Base-by-base conservation (phyloP, 441 rosid species). In the Aleurites moluccanus region DNA sequence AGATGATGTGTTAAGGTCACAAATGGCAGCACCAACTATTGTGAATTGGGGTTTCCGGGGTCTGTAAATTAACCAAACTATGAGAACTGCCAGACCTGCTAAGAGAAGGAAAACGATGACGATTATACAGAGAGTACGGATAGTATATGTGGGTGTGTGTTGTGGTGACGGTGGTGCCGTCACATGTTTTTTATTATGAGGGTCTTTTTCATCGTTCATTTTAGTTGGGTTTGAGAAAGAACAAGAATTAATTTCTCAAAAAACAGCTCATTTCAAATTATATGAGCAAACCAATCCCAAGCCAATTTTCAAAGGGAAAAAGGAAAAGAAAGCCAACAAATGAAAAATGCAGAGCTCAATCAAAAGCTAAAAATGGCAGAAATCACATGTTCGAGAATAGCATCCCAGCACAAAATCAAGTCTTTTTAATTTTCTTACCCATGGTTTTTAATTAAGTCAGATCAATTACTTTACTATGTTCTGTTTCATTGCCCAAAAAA, bases 331-430 rank as follows among this genome's bases (percentile, higher is more conserved):
- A 28, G 16, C 11, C 10, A 2, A 10, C 2, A 44, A 71, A 27
- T 63, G 35, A 55, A 55, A 23, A 18, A 2, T 4, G n/a, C 20
- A 42, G 9, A 38, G 3, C 59, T 49, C 4, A n/a, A 66, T 11
- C 50, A 33, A 78, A 61, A 27, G 57, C 74, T 11, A 42, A 20
- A 71, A 64, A 73, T 75, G 69, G 73, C n/a, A 55, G 72, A 67
- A 75, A 52, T 78, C 74, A 90, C 98, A 96, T 86, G 82, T 89
- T 89, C 62, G 96, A 91, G 84, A 94, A 92, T 63, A 94, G 88
- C 91, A 89, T 84, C 77, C 98, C 97, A 3, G 88, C 89, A 80
- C 95, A 92, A 85, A 94, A 90, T 85, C 93, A 92, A 21, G n/a
- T n/a, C n/a, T n/a, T n/a, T n/a, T n/a, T n/a, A n/a, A n/a, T n/a